Evolutionary conservation across 2,329 filamentous ascomycete species (phyloP).

Genomic region (Aspergillus awamori): DNA sequence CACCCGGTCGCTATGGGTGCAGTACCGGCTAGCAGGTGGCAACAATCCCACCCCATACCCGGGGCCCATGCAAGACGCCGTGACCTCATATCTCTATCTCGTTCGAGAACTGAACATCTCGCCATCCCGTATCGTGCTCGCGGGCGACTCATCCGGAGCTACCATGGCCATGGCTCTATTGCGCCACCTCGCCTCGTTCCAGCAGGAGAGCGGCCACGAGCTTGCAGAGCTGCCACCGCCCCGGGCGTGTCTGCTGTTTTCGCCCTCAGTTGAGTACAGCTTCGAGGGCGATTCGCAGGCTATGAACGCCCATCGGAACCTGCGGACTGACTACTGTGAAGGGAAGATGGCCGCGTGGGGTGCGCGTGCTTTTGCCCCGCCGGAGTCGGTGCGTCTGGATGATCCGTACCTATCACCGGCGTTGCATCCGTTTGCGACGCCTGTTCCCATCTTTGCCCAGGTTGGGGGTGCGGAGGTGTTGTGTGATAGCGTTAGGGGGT

Average conservation of each 20-base stretch:
- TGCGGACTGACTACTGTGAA: conserved; percentile 17
- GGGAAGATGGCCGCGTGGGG: conserved; percentile 24
- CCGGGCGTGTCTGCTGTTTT: conserved; percentile 9
- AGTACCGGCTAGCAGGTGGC: conserved; percentile 2
- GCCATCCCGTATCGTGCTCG: conserved; percentile 24
- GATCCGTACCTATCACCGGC: conserved; percentile 22
- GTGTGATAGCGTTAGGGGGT: conserved; percentile 15
- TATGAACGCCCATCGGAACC: conserved; percentile 9
- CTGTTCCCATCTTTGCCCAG: conserved; percentile 21
- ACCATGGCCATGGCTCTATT: conserved; percentile 24
- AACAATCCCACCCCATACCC: conserved; percentile 18
- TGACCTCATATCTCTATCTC: conserved; percentile 27
- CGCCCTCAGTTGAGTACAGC: conserved; percentile 2
- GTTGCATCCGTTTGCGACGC: conserved; percentile 22
- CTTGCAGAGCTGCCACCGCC: conserved; percentile 9
- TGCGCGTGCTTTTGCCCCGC: conserved; percentile 16
- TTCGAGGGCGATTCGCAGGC: conserved; percentile 1
- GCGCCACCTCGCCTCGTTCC: conserved; percentile 20
- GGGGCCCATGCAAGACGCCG: conserved; percentile 28
- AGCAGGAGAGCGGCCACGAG: neutral
- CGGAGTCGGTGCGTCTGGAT: conserved; percentile 15
- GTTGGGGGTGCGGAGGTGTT: conserved; percentile 20
- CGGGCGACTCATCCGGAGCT: conserved; percentile 27
- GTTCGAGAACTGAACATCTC: conserved; percentile 23
- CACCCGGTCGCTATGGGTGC: conserved; percentile 1